Evolutionary conservation across 2,329 filamentous ascomycete species (phyloP).

Genomic region (Phyllosticta paracitricarpa): DNA sequence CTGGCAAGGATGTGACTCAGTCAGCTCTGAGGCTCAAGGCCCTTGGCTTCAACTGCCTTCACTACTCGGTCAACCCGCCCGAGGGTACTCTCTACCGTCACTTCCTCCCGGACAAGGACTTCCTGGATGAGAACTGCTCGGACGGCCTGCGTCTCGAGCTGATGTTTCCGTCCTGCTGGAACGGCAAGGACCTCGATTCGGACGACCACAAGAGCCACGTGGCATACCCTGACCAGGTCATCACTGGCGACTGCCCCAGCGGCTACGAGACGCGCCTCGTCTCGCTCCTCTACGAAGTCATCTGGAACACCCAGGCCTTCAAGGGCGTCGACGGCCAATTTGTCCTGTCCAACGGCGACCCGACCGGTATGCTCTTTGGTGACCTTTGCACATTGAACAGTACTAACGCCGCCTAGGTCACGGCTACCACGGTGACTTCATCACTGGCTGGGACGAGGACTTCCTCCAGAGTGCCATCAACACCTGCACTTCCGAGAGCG

Average conservation of each 20-base stretch:
- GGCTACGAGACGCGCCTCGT: slow-evolving; percentile 46
- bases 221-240: slow-evolving; percentile 46
- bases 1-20: slow-evolving; percentile 55
- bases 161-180: slow-evolving; percentile 69
- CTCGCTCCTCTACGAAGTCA: slow-evolving; percentile 51
- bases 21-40: slow-evolving; percentile 65
- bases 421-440: slow-evolving; percentile 63
- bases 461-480: slow-evolving; percentile 58
- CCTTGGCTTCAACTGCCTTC: slow-evolving; percentile 88
- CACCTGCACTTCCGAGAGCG: slow-evolving; percentile 62
- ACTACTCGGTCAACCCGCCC: slow-evolving; percentile 53
- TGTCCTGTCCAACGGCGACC: slow-evolving; percentile 60
- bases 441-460: slow-evolving; percentile 58
- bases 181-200: slow-evolving; percentile 49
- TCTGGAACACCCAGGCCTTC: slow-evolving; percentile 45
- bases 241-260: slow-evolving; percentile 46
- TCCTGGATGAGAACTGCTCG: slow-evolving; percentile 69
- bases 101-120: slow-evolving; percentile 67
- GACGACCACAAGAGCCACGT: slow-evolving; percentile 56
- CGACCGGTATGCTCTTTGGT: slow-evolving; percentile 54
- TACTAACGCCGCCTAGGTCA: slow-evolving; percentile 43
- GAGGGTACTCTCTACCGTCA: slow-evolving; percentile 76
- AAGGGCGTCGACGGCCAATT: slow-evolving; percentile 47
- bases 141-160: slow-evolving; percentile 66
- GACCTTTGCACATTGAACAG: not conserved